Percentiles rank a stretch among this genome's conserved stretches.
phyloP scores from a whole-genome alignment of 2,329 filamentous ascomycete species.

The Colletotrichum coccodes region DNA sequence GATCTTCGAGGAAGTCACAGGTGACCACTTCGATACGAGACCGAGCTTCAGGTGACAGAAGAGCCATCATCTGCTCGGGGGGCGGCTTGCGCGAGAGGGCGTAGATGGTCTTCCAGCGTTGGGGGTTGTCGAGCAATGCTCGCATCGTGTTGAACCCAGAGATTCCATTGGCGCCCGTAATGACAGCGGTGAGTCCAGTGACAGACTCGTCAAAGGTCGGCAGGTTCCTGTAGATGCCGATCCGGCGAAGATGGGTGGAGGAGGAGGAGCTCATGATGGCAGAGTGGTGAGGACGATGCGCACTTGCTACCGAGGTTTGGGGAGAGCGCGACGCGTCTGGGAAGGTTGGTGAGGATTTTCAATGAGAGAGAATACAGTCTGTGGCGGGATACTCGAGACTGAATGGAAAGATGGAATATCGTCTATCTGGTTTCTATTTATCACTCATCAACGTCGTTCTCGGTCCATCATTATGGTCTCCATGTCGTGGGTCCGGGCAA shows the following conservation, averaged over 20 bases:
- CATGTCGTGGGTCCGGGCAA: not conserved
- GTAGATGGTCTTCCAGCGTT: slow-evolving; percentile 17
- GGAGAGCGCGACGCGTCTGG: too few species aligned
- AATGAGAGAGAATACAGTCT: too few species aligned
- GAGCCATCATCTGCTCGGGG: not conserved
- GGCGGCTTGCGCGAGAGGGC: slow-evolving; percentile 2
- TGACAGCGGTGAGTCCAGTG: not conserved
- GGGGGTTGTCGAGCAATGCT: slow-evolving; percentile 7
- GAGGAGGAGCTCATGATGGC: slow-evolving; percentile 7
- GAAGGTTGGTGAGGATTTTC: too few species aligned
- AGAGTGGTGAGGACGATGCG: too few species aligned
- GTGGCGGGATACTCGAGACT: too few species aligned
- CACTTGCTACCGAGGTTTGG: too few species aligned
- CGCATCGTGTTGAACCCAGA: slow-evolving; percentile 14
- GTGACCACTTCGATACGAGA: slow-evolving; percentile 1
- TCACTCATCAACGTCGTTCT: not conserved
- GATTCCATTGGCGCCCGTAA: slow-evolving; percentile 22
- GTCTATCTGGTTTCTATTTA: not conserved
- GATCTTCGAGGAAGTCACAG: slow-evolving; percentile 6
- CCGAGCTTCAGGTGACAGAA: slow-evolving; percentile 1
- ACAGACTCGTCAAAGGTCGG: slow-evolving; percentile 1
- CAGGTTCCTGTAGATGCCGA: not conserved
- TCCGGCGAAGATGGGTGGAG: not conserved
- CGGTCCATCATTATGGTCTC: not conserved
- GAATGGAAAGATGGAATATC: too few species aligned